Percentiles rank a stretch among this genome's conserved stretches.
Evolutionary conservation across 2,329 filamentous ascomycete genomes (phyloP).

Genomic region (Fusarium sp.): DNA sequence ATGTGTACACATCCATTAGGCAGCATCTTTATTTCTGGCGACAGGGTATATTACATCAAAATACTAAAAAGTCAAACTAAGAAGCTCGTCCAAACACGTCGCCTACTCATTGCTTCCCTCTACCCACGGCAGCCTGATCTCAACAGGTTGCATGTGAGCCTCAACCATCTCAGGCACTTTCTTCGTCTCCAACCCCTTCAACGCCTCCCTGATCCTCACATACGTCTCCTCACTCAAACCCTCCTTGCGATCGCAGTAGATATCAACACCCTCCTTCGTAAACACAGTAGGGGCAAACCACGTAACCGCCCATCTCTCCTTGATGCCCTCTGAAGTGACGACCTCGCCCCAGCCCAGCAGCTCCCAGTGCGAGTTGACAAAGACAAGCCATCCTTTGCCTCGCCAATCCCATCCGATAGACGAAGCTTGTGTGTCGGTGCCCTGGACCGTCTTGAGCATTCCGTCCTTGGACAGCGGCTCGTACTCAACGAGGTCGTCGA

Average conservation of each 20-base stretch:
- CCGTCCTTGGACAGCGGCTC: slow-evolving; percentile 60
- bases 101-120: slow-evolving; percentile 30
- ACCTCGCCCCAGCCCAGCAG: slow-evolving; percentile 77
- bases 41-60: slow-evolving; percentile 22
- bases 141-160: slow-evolving; percentile 60
- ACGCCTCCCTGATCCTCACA: slow-evolving; percentile 61
- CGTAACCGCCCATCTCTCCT: slow-evolving; percentile 78
- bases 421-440: slow-evolving; percentile 64
- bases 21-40: neutral
- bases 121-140: slow-evolving; percentile 62
- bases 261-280: slow-evolving; percentile 81
- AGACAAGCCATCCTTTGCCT: slow-evolving; percentile 77
- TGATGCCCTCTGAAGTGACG: slow-evolving; percentile 48
- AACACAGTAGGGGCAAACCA: slow-evolving; percentile 87
- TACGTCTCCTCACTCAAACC: slow-evolving; percentile 69
- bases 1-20: neutral
- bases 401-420: slow-evolving; percentile 75
- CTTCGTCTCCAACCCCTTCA: slow-evolving; percentile 59
- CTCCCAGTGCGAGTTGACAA: slow-evolving; percentile 83
- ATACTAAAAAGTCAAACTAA: neutral
- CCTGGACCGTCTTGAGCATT: slow-evolving; percentile 68
- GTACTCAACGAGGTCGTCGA: slow-evolving; percentile 80
- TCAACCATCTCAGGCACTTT: slow-evolving; percentile 62
- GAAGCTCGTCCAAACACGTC: neutral
- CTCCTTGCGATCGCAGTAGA: slow-evolving; percentile 73